phyloP scores from a whole-genome alignment of 306 rosid genomes.

The Astragalus glycyphyllos region DNA sequence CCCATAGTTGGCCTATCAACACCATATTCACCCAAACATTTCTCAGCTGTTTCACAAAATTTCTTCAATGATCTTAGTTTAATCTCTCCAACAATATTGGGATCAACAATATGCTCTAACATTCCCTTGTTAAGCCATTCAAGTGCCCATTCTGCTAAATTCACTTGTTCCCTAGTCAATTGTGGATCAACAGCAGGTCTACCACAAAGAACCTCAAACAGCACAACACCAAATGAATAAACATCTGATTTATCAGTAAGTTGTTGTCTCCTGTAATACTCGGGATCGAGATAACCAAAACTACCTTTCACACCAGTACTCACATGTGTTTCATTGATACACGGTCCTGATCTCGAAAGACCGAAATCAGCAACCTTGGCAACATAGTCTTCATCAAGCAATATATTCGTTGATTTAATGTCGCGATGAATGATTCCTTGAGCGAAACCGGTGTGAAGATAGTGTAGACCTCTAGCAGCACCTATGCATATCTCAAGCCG shows the following conservation, averaged over 20 bases:
- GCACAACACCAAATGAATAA: slow-evolving; percentile 97
- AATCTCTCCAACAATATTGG: slow-evolving; percentile 66
- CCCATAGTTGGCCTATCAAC: slow-evolving; percentile 99
- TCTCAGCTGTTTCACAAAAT: slow-evolving; percentile 93
- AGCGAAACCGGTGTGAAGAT: slow-evolving; percentile 96
- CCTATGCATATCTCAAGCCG: slow-evolving; percentile 96
- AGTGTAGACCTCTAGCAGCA: slow-evolving; percentile 95
- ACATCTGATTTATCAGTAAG: slow-evolving; percentile 95
- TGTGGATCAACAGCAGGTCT: slow-evolving; percentile 95
- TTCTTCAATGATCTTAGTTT: slow-evolving; percentile 76
- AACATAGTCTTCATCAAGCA: slow-evolving; percentile 82
- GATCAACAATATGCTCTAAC: slow-evolving; percentile 77
- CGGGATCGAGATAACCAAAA: slow-evolving; percentile 95
- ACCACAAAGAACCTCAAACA: slow-evolving; percentile 90
- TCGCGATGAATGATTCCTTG: slow-evolving; percentile 99
- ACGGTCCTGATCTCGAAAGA: slow-evolving; percentile 94
- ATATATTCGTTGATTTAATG: slow-evolving; percentile 92
- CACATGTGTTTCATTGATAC: slow-evolving; percentile 90
- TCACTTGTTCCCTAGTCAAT: slow-evolving; percentile 84
- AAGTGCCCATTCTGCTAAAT: slow-evolving; percentile 92
- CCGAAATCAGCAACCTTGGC: slow-evolving; percentile 99
- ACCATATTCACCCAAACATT: slow-evolving; percentile 93
- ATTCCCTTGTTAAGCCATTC: slow-evolving; percentile 86
- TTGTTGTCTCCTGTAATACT: slow-evolving; percentile 95
- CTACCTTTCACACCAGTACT: slow-evolving; percentile 98